These are phyloP conservation scores for Haematococcus sp. DNA, from an alignment of 139 green algal species.

Conservation along the genomic window DNA sequence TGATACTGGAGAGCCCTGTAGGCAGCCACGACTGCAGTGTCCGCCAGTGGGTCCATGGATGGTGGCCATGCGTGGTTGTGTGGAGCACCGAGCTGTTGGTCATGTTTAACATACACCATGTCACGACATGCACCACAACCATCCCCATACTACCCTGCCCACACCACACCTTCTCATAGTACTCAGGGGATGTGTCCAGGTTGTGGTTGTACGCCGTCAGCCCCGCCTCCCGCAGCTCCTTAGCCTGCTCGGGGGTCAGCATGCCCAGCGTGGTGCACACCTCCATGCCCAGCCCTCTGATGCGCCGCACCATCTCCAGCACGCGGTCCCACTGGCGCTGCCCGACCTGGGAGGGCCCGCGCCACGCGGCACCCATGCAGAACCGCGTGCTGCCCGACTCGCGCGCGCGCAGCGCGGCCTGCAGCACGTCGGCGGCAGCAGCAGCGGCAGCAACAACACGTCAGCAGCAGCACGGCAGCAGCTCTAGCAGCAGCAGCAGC, in stretches of 20 bases:
- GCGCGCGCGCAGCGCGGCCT: conserved; percentile 82
- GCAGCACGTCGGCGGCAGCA: too few species aligned
- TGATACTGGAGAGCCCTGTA: too few species aligned
- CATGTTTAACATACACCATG: too few species aligned
- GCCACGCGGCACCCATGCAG: conserved; percentile 98
- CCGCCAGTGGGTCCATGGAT: too few species aligned
- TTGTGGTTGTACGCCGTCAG: conserved; percentile 99
- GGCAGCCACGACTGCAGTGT: too few species aligned
- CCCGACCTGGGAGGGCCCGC: conserved; percentile 87
- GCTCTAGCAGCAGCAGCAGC: too few species aligned
- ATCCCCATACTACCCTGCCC: too few species aligned
- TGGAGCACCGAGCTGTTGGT: too few species aligned
- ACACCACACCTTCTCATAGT: conserved; percentile 11
- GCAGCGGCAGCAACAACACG: too few species aligned
- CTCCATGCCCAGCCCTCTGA: conserved; percentile 84
- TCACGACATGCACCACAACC: too few species aligned
- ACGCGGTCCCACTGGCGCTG: conserved; percentile 85
- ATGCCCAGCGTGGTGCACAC: conserved; percentile 90
- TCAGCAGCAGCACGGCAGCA: too few species aligned
- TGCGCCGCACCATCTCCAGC: conserved; percentile 85
- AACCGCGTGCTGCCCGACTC: conserved; percentile 95
- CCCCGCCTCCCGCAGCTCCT: conserved; percentile 83
- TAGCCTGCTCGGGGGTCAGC: conserved; percentile 71
- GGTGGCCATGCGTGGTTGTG: too few species aligned
- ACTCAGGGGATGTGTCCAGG: conserved; percentile 96